Base-by-base conservation (phyloP, 1,284 basidiomycete species). In the Apiotrichum montevideense region DNA sequence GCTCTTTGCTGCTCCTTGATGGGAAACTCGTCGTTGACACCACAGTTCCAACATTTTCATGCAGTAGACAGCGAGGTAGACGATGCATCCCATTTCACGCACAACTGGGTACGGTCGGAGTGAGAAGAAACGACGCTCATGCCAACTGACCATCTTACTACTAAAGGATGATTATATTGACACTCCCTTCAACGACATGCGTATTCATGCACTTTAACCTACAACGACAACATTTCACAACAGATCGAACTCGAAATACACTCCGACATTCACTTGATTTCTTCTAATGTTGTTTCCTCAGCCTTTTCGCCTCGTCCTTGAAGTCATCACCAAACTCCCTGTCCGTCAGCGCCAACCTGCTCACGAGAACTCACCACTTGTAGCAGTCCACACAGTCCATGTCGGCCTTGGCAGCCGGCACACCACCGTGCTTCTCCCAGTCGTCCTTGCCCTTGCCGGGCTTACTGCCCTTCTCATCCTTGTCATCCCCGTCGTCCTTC, bases 391-490 rank as follows among this genome's bases (percentile, higher is more conserved):
- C 70, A 57, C 77, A 78, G 21, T 72, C 69, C 4, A 66, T 64
- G 47, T 77, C 74, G 6, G 66, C 45, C 39, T 68, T 65, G 9
- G 76, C 64, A 45, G 62, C 62, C 0, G 77, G 77, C 35, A 77
- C 76, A 47, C 73, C 73, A 39, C 75, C 72, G 61, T 75, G 71
- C 46, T 71, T 73, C 46, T 72, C 67, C 70, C 70, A 75, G 43
- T 66, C 68, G 33, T 46, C 47, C 41, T 59, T 50, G 47, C 50
- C 52, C 8, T 39, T 39, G 13, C 37, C 37, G 8, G 8, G 8
- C 37, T 39, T 39, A 11, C 76, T 74, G 86, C 86, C 1, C 86
- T 87, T 68, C 69, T 77, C 44, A 8, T 62, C 56, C 11, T 21
- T 47, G 13, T 33, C 41, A 29, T 60, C 77, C 33, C 76, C 66